phyloP scores from a whole-genome alignment of 345 rosid species.

The Crucihimalaya himalaica region DNA sequence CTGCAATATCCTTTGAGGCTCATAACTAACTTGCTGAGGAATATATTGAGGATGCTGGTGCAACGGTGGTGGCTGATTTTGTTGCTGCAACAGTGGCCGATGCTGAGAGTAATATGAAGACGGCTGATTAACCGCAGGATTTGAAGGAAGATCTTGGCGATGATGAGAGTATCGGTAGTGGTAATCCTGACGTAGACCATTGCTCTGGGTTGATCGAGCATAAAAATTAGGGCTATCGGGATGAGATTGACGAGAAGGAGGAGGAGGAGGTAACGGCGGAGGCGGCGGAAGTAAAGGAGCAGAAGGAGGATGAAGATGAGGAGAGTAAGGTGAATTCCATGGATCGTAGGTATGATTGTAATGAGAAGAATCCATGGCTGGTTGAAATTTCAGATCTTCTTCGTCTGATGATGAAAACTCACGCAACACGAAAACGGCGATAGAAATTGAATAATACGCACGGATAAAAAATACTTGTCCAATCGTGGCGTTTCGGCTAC shows the following conservation, averaged over 20 bases:
- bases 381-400: slow-evolving; percentile 9
- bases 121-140: slow-evolving; percentile 17
- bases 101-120: slow-evolving; percentile 38
- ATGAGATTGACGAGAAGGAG: slow-evolving; percentile 32
- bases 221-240: slow-evolving; percentile 38
- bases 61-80: slow-evolving; percentile 35
- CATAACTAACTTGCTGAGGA: slow-evolving; percentile 44
- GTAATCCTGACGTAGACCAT: slow-evolving; percentile 17
- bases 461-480: not conserved
- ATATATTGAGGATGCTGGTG: slow-evolving; percentile 34
- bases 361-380: slow-evolving; percentile 55
- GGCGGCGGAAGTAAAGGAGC: slow-evolving; percentile 32
- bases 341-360: slow-evolving; percentile 41
- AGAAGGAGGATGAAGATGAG: slow-evolving; percentile 41
- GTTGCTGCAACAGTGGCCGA: slow-evolving; percentile 26
- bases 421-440: slow-evolving; percentile 24
- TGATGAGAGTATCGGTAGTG: slow-evolving; percentile 34
- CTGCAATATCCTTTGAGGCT: slow-evolving; percentile 36
- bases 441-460: not conserved
- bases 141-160: slow-evolving; percentile 36
- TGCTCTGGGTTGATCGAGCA: slow-evolving; percentile 18
- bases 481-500: slow-evolving; percentile 1
- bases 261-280: slow-evolving; percentile 31
- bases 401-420: not conserved
- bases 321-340: slow-evolving; percentile 49